These are phyloP conservation scores for Drechslera avenae DNA, from an alignment of 2,329 filamentous ascomycete genomes.

Conservation along the genomic window DNA sequence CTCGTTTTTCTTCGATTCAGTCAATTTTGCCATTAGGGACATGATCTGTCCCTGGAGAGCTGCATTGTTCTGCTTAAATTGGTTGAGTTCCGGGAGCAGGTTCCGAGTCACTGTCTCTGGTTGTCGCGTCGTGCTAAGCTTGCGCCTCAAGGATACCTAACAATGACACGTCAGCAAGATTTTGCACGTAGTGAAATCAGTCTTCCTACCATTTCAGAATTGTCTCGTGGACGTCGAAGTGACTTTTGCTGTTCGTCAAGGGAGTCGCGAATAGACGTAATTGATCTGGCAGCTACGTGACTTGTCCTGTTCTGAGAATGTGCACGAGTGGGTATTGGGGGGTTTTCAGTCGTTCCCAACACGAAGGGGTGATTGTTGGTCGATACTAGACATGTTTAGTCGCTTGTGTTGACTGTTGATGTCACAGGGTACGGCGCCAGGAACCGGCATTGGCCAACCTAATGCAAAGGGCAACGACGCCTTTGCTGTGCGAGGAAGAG, in stretches of 20 bases:
- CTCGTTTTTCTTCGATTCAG: conserved; percentile 46
- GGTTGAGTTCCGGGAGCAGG: conserved; percentile 46
- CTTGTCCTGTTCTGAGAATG: conserved; percentile 22
- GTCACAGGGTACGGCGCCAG: conserved; percentile 13
- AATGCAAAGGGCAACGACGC: background rate
- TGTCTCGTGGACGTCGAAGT: conserved; percentile 25
- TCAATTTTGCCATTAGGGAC: conserved; percentile 49
- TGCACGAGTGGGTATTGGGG: conserved; percentile 31
- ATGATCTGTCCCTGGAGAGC: conserved; percentile 45
- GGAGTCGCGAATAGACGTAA: conserved; percentile 27
- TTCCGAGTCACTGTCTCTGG: conserved; percentile 44
- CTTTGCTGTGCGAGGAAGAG: conserved; percentile 1
- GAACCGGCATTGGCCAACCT: background rate
- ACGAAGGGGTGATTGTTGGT: conserved; percentile 36
- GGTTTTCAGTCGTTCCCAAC: conserved; percentile 29
- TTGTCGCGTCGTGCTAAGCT: conserved; percentile 42
- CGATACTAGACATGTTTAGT: conserved; percentile 31
- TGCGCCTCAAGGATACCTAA: conserved; percentile 45
- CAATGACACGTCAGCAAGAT: background rate
- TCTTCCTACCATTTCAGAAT: conserved; percentile 34
- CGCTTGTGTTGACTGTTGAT: conserved; percentile 13
- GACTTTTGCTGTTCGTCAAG: conserved; percentile 37
- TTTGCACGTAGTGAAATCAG: background rate
- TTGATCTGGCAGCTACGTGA: conserved; percentile 28
- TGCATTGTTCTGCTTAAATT: conserved; percentile 44